phyloP scores from a whole-genome alignment of 1,139 yeast genomes.

The Blastobotrys illinoisensis region DNA sequence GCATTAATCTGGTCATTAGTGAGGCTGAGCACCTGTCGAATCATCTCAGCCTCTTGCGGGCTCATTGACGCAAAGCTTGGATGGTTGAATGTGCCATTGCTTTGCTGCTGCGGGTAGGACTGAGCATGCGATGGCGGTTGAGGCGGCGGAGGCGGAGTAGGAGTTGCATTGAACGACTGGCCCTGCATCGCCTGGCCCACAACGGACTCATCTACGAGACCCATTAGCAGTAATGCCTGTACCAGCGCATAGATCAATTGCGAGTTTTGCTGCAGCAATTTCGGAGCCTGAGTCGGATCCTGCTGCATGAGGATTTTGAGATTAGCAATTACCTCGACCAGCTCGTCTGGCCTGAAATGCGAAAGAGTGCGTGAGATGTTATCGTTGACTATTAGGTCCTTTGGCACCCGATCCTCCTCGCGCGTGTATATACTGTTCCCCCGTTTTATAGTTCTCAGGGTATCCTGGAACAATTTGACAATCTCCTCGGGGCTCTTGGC shows the following conservation, averaged over 20 bases:
- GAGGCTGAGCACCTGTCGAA: conserved; percentile 45
- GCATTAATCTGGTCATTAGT: conserved; percentile 53
- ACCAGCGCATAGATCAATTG: conserved; percentile 78
- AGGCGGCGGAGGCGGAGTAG: conserved; percentile 15
- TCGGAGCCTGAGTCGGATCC: conserved; percentile 59
- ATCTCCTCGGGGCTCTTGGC: conserved; percentile 12
- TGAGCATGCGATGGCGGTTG: conserved; percentile 20
- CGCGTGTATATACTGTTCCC: not conserved
- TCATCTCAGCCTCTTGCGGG: conserved; percentile 35
- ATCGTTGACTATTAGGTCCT: conserved; percentile 52
- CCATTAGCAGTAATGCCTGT: conserved; percentile 62
- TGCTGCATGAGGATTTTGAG: conserved; percentile 59
- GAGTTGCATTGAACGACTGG: conserved; percentile 6
- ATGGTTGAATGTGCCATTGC: not conserved
- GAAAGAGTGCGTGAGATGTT: conserved; percentile 56
- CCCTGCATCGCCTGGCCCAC: conserved; percentile 38
- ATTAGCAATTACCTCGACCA: conserved; percentile 51
- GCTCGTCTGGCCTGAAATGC: conserved; percentile 52
- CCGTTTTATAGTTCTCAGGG: not conserved
- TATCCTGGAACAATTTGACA: conserved; percentile 1
- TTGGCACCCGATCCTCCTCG: conserved; percentile 28
- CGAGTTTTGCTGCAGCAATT: conserved; percentile 63
- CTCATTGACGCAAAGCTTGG: conserved; percentile 11
- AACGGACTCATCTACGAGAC: conserved; percentile 51
- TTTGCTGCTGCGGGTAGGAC: not conserved